Base-by-base conservation (phyloP, 2,329 filamentous ascomycete genomes). In the Aspergillus texensis region DNA sequence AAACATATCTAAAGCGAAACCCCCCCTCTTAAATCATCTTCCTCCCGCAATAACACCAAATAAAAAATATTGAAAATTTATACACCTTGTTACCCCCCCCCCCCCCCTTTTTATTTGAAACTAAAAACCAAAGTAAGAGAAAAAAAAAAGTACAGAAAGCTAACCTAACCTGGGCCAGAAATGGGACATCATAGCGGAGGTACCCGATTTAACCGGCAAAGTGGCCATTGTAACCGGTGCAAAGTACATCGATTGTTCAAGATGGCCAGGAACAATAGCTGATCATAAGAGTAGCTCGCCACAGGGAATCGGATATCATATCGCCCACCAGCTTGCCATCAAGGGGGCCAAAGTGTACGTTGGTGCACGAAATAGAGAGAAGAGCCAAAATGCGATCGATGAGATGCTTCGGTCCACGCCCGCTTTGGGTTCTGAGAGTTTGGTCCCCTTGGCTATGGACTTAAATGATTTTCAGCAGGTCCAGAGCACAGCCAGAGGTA, bases 211-310 rank as follows among this genome's bases (percentile, higher is more conserved):
- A 28, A 45, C 54, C 26, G 54, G 54, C 19, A 36, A 41, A 41
- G 54, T 57, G 14, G 54, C 54, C 36, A 57, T 57, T 24, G 34
- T 57, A 28, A 57, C 54, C 24, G 54, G 54, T n/a, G 54, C 54
- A 36, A 57, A 57, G 54, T 57, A 57, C 14, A 12, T 14, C 45
- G 9, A 3, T 48, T 5, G 1, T 14, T 24, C 12, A 26, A 48
- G 24, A 48, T 26, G 24, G 28, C 28, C 16, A 48, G 12, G 4
- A 24, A 26, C 45, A 16, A 28, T 48, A 9, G 21, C 45, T 48
- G 10, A 48, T 26, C 24, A 14, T 3, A 48, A 16, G 3, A 24
- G 5, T 24, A 48, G 45, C 24, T 57, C 54, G 1, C 54, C 54
- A 14, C 34, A 57, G 6, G 54, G 54, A 4, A 43, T 57, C 32